A percentile compares a stretch with the other conserved stretches of the same genome.
Conservation (phyloP, 78 protist genomes). For the Dictyostelium brefeldianum region DNA sequence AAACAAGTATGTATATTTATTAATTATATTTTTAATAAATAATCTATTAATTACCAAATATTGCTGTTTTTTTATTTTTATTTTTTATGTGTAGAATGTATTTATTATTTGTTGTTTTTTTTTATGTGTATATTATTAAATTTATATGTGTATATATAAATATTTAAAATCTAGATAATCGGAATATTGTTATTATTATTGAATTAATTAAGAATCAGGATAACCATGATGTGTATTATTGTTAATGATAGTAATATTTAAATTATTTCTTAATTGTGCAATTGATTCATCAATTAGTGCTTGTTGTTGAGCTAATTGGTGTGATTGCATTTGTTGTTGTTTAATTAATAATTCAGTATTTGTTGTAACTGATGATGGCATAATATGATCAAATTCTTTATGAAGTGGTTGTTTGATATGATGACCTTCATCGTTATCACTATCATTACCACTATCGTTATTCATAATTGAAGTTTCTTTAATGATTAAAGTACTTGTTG, state of each 20-base stretch:
- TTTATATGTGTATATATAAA: no score
- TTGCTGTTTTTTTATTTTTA: no score
- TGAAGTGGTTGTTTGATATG: neutral
- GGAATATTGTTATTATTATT: neutral
- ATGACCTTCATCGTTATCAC: neutral
- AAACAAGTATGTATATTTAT: no score
- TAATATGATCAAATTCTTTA: constrained; percentile 2
- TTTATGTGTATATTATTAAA: neutral
- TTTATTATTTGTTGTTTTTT: no score
- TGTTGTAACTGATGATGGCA: neutral
- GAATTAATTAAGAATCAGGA: neutral
- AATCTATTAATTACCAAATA: no score
- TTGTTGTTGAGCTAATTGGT: neutral
- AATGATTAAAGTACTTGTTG: neutral
- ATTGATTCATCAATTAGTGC: neutral
- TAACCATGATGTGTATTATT: neutral
- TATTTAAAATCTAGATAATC: no score
- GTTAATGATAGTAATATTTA: neutral
- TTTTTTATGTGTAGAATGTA: no score
- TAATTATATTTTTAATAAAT: no score
- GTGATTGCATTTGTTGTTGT: neutral
- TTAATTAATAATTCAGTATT: neutral
- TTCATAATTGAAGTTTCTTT: no score
- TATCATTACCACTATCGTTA: neutral
- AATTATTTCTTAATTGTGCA: neutral